Evolutionary conservation across 768 basidiomycete genomes (phyloP), one percentile per base, ranked within the genome.

Genomic region (Psilocybe azurescens): DNA sequence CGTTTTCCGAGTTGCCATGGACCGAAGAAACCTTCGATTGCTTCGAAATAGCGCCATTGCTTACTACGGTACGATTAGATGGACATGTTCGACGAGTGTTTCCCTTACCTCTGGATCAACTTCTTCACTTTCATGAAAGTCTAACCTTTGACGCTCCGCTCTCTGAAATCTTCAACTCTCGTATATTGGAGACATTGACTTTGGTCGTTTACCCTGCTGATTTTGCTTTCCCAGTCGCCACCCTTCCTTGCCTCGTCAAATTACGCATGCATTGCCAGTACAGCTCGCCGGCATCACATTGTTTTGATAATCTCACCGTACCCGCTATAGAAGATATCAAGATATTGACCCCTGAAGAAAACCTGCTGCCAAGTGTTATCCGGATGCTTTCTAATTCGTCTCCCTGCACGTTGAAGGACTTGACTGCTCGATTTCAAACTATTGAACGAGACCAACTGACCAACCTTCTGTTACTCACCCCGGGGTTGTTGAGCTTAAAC

Each of bases 291-390:
- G 44, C 61, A 38, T 51, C 51, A 5, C 56, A 48, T 46, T 65
- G 63, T 29, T 58, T 69, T 29, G 60, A 67, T 54, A 61, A 68
- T 49, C 59, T 73, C 49, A 64, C 61, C 5, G 51, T 71, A 41
- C 72, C 72, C 4, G 58, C 62, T 14, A 63, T 73, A 29, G 62
- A 73, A 24, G 67, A 70, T 28, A 65, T 72, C 13, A 30, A 54
- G 20, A 51, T 67, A 16, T 39, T 67, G 13, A 56, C 60, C n/a
- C 47, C 48, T 10, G 33, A 55, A 13, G 66, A 59, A 20, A 61
- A 65, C 39, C n/a, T 65, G 5, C 61, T 70, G 49, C 53, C 63
- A 7, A 51, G 63, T 20, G 58, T 72, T 9, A 62, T 61, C 8
- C 48, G 28, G 20, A 66, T 70, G 61, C 54, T 68, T n/a, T 59